Evolutionary conservation across 2,329 filamentous ascomycete species (phyloP).

Genomic region (Fonsecaea nubica): DNA sequence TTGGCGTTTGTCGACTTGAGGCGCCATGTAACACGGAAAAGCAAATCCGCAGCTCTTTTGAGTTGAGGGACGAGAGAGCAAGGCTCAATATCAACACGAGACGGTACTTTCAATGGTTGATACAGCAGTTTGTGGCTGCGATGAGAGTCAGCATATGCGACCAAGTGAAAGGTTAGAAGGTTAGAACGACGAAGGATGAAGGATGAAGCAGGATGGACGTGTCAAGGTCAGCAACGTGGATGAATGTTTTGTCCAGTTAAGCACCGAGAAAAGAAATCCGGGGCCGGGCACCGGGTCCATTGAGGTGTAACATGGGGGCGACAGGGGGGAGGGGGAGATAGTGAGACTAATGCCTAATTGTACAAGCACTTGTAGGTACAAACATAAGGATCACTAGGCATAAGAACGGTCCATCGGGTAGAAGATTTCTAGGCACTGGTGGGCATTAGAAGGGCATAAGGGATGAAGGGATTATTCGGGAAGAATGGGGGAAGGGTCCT

Average conservation of each 20-base stretch:
- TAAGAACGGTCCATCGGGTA: not conserved
- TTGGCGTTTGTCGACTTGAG: constrained; percentile 25
- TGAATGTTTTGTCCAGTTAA: not conserved
- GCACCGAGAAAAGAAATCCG: constrained; percentile 4
- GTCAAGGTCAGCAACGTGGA: not conserved
- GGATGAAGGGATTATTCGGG: constrained; percentile 1
- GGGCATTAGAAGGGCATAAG: no score
- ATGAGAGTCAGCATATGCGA: not conserved
- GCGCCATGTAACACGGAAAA: constrained; percentile 8
- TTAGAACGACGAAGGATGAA: not conserved
- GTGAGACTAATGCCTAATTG: no score
- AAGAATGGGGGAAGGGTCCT: not conserved
- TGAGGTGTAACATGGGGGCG: constrained; percentile 6
- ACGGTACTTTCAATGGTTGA: not conserved
- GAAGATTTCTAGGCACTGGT: not conserved
- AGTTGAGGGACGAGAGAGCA: not conserved
- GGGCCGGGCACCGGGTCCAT: not conserved
- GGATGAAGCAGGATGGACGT: not conserved
- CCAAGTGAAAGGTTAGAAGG: not conserved
- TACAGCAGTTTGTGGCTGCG: not conserved
- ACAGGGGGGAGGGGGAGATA: not conserved
- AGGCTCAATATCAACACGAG: not conserved
- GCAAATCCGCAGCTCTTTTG: not conserved
- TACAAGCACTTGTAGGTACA: no score
- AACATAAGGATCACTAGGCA: not conserved